These are phyloP conservation scores for Xylaria telfairii DNA, from an alignment of 495 filamentous ascomycete genomes.

Conservation along the genomic window DNA sequence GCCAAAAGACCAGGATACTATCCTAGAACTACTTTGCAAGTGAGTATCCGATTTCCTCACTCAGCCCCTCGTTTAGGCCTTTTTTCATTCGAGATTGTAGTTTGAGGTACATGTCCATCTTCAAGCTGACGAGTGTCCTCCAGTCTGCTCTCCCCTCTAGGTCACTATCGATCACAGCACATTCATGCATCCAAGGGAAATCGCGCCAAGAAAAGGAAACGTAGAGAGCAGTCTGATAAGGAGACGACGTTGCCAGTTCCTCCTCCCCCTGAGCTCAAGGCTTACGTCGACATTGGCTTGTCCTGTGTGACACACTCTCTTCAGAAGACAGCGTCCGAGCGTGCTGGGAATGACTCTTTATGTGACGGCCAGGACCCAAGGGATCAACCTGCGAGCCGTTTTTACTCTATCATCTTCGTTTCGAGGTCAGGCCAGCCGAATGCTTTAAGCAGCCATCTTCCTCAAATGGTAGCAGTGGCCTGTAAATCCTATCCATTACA, in stretches of 20 bases:
- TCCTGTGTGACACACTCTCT: constrained; percentile 62
- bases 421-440: constrained; percentile 56
- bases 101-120: not conserved
- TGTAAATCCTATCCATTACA: constrained; percentile 47
- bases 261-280: constrained; percentile 54
- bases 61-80: not conserved
- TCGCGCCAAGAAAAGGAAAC: constrained; percentile 53
- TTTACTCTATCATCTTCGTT: constrained; percentile 60
- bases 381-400: constrained; percentile 22
- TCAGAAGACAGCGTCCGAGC: constrained; percentile 44
- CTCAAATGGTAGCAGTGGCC: constrained; percentile 60
- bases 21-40: constrained; percentile 62
- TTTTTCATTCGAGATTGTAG: not conserved
- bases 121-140: not conserved
- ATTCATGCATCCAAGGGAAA: constrained; percentile 59
- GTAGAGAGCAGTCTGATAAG: constrained; percentile 36
- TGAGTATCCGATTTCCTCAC: constrained; percentile 31
- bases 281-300: constrained; percentile 64
- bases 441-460: constrained; percentile 63
- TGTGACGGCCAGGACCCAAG: constrained; percentile 3
- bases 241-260: constrained; percentile 27
- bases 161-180: constrained; percentile 56
- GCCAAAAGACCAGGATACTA: constrained; percentile 57
- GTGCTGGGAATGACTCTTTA: not conserved
- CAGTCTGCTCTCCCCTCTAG: constrained; percentile 64